Evolutionary conservation across 176 grass and related monocot species (phyloP).

Genomic region (Saccharum spontaneum): DNA sequence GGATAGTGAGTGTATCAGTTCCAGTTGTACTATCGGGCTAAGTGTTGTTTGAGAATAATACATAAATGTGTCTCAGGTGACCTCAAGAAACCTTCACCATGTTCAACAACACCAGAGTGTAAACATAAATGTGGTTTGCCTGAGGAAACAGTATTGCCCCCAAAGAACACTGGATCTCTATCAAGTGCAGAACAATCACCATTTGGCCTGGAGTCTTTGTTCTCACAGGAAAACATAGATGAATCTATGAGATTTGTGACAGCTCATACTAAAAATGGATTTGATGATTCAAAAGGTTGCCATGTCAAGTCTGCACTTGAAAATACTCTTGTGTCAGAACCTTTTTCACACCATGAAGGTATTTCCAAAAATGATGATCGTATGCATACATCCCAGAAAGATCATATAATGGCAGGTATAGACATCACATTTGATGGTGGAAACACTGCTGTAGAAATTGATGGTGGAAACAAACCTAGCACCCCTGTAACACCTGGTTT

Average conservation of each 20-base stretch:
- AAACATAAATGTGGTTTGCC: constrained; percentile 15
- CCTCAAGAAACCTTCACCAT: background rate
- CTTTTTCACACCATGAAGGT: constrained; percentile 16
- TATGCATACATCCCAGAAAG: too few relatives aligned
- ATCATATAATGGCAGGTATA: too few relatives aligned
- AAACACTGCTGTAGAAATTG: background rate
- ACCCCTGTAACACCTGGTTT: background rate
- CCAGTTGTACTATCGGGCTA: constrained; percentile 3
- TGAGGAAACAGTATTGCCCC: constrained; percentile 3
- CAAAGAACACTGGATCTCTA: background rate
- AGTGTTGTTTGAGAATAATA: constrained; percentile 12
- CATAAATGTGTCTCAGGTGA: constrained; percentile 33
- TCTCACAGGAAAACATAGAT: constrained; percentile 12
- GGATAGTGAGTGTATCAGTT: background rate
- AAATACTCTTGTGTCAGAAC: background rate
- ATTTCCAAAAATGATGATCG: constrained; percentile 4
- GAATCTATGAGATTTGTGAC: background rate
- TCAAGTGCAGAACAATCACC: constrained; percentile 4
- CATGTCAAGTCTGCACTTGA: background rate
- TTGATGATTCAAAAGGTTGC: constrained; percentile 14
- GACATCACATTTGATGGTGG: background rate
- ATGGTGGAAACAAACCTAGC: background rate
- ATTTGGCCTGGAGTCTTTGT: background rate
- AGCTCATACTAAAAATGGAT: background rate
- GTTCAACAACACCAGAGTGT: background rate